Percentiles rank a stretch among this genome's conserved stretches.
phyloP scores from a whole-genome alignment of 1,284 basidiomycete genomes.

The Ceratobasidium sp. region DNA sequence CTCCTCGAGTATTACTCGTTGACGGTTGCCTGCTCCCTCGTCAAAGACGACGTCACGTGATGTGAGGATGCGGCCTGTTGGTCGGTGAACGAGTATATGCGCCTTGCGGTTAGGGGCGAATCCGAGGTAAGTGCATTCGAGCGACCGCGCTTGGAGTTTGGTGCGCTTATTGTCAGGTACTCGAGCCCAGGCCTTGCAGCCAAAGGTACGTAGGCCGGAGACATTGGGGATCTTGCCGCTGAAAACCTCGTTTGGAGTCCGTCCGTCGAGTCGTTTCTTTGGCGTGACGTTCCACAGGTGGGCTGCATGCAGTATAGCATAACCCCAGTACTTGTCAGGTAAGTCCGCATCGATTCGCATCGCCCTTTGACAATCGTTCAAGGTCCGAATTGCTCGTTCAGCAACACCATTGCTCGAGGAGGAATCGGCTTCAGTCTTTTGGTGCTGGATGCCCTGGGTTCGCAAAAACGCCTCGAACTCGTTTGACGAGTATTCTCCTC shows the following conservation, averaged over 20 bases:
- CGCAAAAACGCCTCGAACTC: conserved; percentile 47
- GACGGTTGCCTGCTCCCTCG: not conserved
- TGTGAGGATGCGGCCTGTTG: not conserved
- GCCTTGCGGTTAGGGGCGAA: conserved; percentile 26
- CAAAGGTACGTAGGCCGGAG: conserved; percentile 9
- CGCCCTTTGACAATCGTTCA: conserved; percentile 17
- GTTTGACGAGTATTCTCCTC: conserved; percentile 50
- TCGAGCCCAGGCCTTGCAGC: conserved; percentile 33
- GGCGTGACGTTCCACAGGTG: conserved; percentile 23
- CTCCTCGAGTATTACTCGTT: conserved; percentile 13
- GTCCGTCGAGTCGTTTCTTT: not conserved
- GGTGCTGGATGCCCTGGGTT: conserved; percentile 50
- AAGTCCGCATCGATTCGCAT: conserved; percentile 19
- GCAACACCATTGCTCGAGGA: conserved; percentile 23
- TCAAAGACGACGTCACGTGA: conserved; percentile 32
- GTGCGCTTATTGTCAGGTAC: conserved; percentile 12
- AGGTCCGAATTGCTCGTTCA: conserved; percentile 23
- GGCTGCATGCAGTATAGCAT: conserved; percentile 18
- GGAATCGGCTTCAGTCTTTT: conserved; percentile 45
- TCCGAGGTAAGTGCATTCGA: conserved; percentile 18
- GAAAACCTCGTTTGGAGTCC: conserved; percentile 27
- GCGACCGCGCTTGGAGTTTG: conserved; percentile 21
- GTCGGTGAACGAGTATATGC: not conserved
- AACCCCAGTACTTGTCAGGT: conserved; percentile 30
- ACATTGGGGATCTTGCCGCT: conserved; percentile 25